Base-by-base conservation (phyloP, 257 asterid genomes). In the Paraleonurus japonicus region DNA sequence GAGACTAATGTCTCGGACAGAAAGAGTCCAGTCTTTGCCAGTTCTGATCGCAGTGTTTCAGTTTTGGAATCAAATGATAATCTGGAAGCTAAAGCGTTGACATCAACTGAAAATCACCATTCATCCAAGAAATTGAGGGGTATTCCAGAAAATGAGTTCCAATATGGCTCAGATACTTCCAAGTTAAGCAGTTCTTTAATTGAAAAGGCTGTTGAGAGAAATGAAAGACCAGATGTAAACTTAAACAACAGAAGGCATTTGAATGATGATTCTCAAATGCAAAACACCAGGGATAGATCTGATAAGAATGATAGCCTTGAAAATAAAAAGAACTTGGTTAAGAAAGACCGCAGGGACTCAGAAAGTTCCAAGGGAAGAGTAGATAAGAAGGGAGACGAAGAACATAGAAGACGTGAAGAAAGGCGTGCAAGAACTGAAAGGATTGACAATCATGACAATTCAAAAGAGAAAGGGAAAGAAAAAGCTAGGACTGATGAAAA, bases 381-480 rank as follows among this genome's bases (percentile, higher is more conserved):
- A 69, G 79, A 74, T 33, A 85, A 86, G 84, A 86, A 74, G 76
- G 86, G 76, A 76, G 87, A 80, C 75, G 95, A 77, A 79, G 83
- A 63, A 53, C 83, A 66, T 72, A 80, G 76, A 65, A 85, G 83
- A 81, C 88, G 77, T 71, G 88, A 83, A 64, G 90, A 84, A 76
- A 82, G 80, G 80, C 81, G 39, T 69, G 75, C 66, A 35, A 85
- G 80, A 76, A 79, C 65, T 61, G 90, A 82, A 76, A 84, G 80
- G 79, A 67, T 35, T 35, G 83, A 78, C 20, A 75, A 81, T 78
- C 81, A 72, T 54, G 82, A 80, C 82, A 85, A 68, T 61, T 81
- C 86, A 69, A 86, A 80, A 79, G 95, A 88, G 66, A 85, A 76
- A 82, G 82, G 65, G 65, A 85, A 86, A 78, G 98, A 85, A 61